These are phyloP conservation scores for Lunasporangiospora selenospora DNA, from an alignment of 192 early-diverging fungal species.

Conservation along the genomic window DNA sequence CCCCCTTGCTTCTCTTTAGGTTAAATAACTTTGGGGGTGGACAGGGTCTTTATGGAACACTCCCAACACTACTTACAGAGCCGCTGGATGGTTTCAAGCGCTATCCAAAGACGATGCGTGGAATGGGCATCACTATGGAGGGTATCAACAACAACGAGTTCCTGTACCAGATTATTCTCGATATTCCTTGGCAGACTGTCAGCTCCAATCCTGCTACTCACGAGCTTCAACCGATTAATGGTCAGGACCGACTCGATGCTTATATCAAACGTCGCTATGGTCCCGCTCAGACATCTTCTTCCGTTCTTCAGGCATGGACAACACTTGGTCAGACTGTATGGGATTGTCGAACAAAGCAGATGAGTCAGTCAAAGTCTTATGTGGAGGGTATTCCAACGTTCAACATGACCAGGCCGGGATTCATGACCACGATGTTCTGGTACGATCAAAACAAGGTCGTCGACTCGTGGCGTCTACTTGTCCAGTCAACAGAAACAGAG, in stretches of 20 bases:
- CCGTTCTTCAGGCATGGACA: conserved; percentile 22
- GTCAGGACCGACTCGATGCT: conserved; percentile 12
- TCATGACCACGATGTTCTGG: conserved; percentile 21
- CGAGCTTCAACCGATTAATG: conserved; percentile 1
- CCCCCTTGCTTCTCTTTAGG: too few relatives aligned
- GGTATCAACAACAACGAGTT: conserved; percentile 50
- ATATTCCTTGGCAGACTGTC: conserved; percentile 38
- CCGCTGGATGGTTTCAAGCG: conserved; percentile 26
- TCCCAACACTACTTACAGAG: conserved; percentile 30
- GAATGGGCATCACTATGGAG: conserved; percentile 46
- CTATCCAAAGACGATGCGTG: conserved; percentile 23
- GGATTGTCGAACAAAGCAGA: conserved; percentile 18
- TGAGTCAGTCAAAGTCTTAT: conserved; percentile 29
- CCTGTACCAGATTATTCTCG: conserved; percentile 35
- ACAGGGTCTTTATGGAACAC: conserved; percentile 36
- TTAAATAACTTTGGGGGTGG: conserved; percentile 45
- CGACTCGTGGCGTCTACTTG: conserved; percentile 15
- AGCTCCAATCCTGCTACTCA: background rate
- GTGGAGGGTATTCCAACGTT: conserved; percentile 17
- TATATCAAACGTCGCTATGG: conserved; percentile 32
- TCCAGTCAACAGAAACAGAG: conserved; percentile 15
- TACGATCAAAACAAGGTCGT: conserved; percentile 27
- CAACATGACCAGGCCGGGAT: conserved; percentile 21
- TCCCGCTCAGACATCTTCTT: conserved; percentile 2
- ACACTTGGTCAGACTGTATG: conserved; percentile 34